These are phyloP conservation scores for Phialemonium atrogriseum DNA, from an alignment of 2,329 filamentous ascomycete species.

Conservation along the genomic window DNA sequence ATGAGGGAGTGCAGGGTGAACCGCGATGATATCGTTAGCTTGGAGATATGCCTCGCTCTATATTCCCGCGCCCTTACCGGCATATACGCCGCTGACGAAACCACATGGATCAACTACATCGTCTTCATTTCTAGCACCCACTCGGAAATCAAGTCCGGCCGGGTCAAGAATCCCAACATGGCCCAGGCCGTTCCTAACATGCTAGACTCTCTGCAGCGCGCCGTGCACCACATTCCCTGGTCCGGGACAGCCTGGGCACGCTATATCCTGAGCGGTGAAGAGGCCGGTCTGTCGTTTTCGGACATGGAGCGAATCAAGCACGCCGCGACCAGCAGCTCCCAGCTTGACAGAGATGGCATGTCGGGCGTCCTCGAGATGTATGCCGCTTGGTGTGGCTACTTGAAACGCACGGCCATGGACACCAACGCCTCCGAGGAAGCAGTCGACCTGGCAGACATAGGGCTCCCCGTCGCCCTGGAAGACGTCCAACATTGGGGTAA, in stretches of 20 bases:
- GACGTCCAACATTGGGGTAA: constrained; percentile 75
- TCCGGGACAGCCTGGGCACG: constrained; percentile 86
- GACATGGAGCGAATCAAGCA: constrained; percentile 89
- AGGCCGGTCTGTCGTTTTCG: constrained; percentile 65
- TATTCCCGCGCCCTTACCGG: constrained; percentile 69
- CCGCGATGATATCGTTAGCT: constrained; percentile 26
- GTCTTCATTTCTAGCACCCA: constrained; percentile 58
- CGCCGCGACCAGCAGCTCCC: constrained; percentile 75
- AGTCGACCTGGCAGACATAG: constrained; percentile 81
- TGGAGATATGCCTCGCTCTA: constrained; percentile 53
- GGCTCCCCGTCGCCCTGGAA: constrained; percentile 76
- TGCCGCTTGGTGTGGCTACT: constrained; percentile 87
- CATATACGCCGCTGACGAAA: constrained; percentile 63
- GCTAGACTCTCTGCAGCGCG: constrained; percentile 68
- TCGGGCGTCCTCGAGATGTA: constrained; percentile 86
- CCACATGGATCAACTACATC: constrained; percentile 76
- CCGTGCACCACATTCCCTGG: constrained; percentile 87
- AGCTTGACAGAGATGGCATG: constrained; percentile 80
- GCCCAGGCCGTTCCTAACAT: constrained; percentile 35
- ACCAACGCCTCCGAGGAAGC: constrained; percentile 70
- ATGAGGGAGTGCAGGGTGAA: constrained; percentile 49
- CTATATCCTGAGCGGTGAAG: constrained; percentile 77
- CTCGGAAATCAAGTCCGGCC: constrained; percentile 24
- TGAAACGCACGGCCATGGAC: constrained; percentile 77
- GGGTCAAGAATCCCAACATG: constrained; percentile 26